Evolutionary conservation across 2,329 filamentous ascomycete genomes (phyloP), one percentile per base, ranked within the genome.

Genomic region (Botryotinia narcissicola): DNA sequence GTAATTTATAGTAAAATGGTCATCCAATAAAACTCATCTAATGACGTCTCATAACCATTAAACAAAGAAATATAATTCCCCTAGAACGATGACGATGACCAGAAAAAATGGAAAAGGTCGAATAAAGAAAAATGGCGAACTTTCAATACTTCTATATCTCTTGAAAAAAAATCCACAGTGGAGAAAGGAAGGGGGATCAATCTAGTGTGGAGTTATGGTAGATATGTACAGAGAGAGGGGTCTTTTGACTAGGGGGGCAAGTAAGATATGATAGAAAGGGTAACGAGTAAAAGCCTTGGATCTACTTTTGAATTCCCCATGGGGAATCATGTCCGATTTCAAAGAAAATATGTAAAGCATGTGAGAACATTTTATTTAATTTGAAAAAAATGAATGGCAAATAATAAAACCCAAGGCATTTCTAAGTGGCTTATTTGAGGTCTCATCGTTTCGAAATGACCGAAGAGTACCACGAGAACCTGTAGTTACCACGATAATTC

Each of bases 61-160:
- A 42, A 57, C 48, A 57, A 68, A 57, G 64, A 32, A 42, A 57
- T 22, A 54, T 14, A 29, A 22, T 63, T 44, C 35, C 40, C 10
- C 35, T 57, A 4, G 29, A 6, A 57, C 16, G 25, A 68, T 29
- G 64, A 68, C 64, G 48, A 54, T 18, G 16, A n/a, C 3, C 9
- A 20, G 29, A 29, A 37, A 8, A 25, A 25, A 25, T 35, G 6
- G 14, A 25, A 40, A 40, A 40, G 4, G 20, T 22, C 16, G 22
- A 68, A 57, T n/a, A 68, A 54, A 67, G 64, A 67, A 51, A 67
- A 51, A 40, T 54, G 9, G 18, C 35, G 35, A 57, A 57, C 16
- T 40, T 68, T 42, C 48, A 16, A 57, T n/a, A 57, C 48, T 42
- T 54, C 64, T 68, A 68, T 68, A 57, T 32, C 25, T 42, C 25